Evolutionary conservation across 345 rosid species (phyloP), one percentile per base, ranked within the genome.

Genomic region (Populus alba): DNA sequence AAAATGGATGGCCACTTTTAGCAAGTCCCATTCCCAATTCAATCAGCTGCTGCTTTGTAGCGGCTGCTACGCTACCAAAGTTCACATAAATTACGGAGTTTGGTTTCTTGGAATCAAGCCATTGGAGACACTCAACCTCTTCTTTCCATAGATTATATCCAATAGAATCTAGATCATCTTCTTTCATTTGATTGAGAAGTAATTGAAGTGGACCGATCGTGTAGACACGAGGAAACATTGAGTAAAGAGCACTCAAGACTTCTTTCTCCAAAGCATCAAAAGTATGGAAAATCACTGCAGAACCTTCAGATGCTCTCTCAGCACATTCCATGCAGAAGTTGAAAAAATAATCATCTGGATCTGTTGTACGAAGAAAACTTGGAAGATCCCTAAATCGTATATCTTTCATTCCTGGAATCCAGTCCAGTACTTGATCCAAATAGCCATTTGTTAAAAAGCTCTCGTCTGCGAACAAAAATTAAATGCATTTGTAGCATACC

Each of bases 211-310:
- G n/a, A n/a, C n/a, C n/a, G n/a, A n/a, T 62, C 16, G 77, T 29
- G 23, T 63, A 63, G 15, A 41, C 38, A 9, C 33, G 31, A 15
- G 70, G 39, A 18, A 61, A 63, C 66, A 38, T 62, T 8, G 57
- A 4, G 16, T 43, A 8, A 5, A 62, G 49, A 2, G 33, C 38
- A 27, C 10, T 17, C n/a, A 75, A n/a, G 18, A 75, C 31, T 20
- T 75, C 70, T 13, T 65, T 41, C 8, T 75, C 77, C 8, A 75
- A 49, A 2, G 35, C 45, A 75, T 75, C 77, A 7, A 75, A 75
- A 27, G 77, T 65, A 57, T 65, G 67, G 41, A 75, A 69, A 29
- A 75, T 75, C 1, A 75, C 0, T n/a, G 59, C 77, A 17, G 49
- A 25, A 20, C 61, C 77, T 65, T 66, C 29, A 47, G 12, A 23